Percentiles rank a stretch among this genome's conserved stretches.
Conservation (phyloP, 805 yeast genomes). For the Zygoascus tannicola region DNA sequence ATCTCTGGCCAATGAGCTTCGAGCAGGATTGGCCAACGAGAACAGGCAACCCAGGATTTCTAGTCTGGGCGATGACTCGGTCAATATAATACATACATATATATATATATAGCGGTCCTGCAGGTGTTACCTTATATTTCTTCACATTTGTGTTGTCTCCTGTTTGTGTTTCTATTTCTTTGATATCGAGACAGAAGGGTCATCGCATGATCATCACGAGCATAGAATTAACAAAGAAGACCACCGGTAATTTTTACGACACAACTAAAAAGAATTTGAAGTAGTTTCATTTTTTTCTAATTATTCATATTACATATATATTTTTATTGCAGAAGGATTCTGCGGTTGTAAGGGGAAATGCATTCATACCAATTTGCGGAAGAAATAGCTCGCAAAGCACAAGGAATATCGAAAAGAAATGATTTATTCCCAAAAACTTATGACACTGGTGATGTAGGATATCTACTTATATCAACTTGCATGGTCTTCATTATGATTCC, state of each 20-base stretch:
- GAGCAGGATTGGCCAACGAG: not conserved
- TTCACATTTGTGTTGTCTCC: too few relatives aligned
- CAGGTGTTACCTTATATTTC: too few relatives aligned
- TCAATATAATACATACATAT: not conserved
- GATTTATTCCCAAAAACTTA: conserved; percentile 15
- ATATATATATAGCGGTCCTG: not conserved
- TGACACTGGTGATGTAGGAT: conserved; percentile 33
- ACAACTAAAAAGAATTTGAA: too few relatives aligned
- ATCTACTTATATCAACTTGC: conserved; percentile 29
- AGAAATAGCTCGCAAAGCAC: not conserved
- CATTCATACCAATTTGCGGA: conserved; percentile 4
- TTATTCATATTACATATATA: too few relatives aligned
- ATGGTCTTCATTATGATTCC: conserved; percentile 89
- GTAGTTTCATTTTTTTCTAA: too few relatives aligned
- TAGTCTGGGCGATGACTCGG: not conserved
- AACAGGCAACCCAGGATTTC: not conserved
- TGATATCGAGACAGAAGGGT: too few relatives aligned
- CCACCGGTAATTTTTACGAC: too few relatives aligned
- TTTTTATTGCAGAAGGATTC: too few relatives aligned
- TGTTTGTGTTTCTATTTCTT: too few relatives aligned
- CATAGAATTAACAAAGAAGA: too few relatives aligned
- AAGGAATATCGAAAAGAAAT: not conserved
- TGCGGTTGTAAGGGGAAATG: too few relatives aligned
- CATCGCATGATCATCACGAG: too few relatives aligned
- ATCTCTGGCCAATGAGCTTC: not conserved